phyloP scores from a whole-genome alignment of 2,329 filamentous ascomycete genomes.

The Aspergillus fumigatus region DNA sequence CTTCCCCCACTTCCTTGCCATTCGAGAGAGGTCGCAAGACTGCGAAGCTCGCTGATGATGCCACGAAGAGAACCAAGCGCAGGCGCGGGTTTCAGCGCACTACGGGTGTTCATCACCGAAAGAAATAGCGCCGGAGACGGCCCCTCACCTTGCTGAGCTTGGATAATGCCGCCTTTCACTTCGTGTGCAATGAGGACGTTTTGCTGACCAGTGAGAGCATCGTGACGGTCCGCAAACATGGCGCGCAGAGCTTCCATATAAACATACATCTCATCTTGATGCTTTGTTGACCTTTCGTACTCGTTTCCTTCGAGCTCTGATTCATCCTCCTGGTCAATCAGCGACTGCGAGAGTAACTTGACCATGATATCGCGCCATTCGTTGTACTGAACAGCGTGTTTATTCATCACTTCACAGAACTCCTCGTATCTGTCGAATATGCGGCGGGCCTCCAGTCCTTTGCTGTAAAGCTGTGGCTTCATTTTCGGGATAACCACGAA shows the following conservation, averaged over 20 bases:
- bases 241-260: constrained; percentile 76
- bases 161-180: constrained; percentile 55
- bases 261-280: constrained; percentile 83
- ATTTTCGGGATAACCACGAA: constrained; percentile 64
- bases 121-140: constrained; percentile 65
- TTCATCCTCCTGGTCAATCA: constrained; percentile 78
- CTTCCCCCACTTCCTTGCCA: constrained; percentile 53
- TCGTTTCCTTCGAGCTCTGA: constrained; percentile 80
- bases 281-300: constrained; percentile 78
- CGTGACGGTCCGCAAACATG: constrained; percentile 71
- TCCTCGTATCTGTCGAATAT: constrained; percentile 63
- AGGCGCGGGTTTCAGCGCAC: constrained; percentile 41
- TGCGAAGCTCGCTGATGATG: constrained; percentile 65
- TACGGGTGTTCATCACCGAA: constrained; percentile 44
- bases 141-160: constrained; percentile 61
- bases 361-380: constrained; percentile 71
- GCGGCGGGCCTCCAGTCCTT: constrained; percentile 68
- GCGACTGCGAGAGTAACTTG: constrained; percentile 64
- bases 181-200: constrained; percentile 74
- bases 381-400: constrained; percentile 66
- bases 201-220: constrained; percentile 69
- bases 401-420: constrained; percentile 63
- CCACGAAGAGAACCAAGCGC: constrained; percentile 64
- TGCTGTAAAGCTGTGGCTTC: constrained; percentile 46
- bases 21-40: constrained; percentile 56